These are phyloP conservation scores for Talaromyces liani DNA, from an alignment of 495 filamentous ascomycete genomes.

Conservation along the genomic window DNA sequence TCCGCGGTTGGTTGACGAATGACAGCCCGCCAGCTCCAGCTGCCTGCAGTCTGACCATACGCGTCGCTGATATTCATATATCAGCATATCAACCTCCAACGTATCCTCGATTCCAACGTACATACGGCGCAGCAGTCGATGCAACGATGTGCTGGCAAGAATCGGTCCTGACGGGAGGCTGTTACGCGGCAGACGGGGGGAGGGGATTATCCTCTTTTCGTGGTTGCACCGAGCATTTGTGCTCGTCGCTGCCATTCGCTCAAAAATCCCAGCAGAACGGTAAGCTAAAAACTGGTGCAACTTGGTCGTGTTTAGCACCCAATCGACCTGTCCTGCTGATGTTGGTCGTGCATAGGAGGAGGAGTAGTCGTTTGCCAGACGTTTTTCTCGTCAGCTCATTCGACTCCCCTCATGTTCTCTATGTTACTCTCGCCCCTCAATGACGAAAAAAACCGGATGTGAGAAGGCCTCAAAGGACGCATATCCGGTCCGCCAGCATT, in stretches of 20 bases:
- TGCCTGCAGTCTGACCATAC: background rate
- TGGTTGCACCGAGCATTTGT: constrained; percentile 6
- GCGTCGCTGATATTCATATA: background rate
- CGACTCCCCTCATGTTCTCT: constrained; percentile 10
- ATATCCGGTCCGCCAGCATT: constrained; percentile 2
- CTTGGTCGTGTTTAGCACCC: constrained; percentile 3
- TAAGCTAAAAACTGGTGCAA: constrained; percentile 9
- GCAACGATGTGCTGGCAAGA: constrained; percentile 10
- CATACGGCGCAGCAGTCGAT: background rate
- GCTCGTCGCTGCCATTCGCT: constrained; percentile 5
- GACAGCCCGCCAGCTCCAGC: background rate
- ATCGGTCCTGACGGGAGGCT: constrained; percentile 1
- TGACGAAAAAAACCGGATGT: constrained; percentile 7
- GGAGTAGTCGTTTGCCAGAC: background rate
- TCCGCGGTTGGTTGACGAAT: constrained; percentile 4
- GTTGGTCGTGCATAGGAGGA: constrained; percentile 5
- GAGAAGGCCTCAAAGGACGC: constrained; percentile 7
- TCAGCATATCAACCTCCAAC: background rate
- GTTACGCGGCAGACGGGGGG: constrained; percentile 5
- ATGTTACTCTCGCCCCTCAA: constrained; percentile 2
- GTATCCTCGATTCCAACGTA: background rate
- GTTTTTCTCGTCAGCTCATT: constrained; percentile 5
- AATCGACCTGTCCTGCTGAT: constrained; percentile 10
- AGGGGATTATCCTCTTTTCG: constrained; percentile 5
- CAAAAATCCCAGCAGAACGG: constrained; percentile 8